Conservation (phyloP, 345 rosid species). For the Turnera subulata region DNA sequence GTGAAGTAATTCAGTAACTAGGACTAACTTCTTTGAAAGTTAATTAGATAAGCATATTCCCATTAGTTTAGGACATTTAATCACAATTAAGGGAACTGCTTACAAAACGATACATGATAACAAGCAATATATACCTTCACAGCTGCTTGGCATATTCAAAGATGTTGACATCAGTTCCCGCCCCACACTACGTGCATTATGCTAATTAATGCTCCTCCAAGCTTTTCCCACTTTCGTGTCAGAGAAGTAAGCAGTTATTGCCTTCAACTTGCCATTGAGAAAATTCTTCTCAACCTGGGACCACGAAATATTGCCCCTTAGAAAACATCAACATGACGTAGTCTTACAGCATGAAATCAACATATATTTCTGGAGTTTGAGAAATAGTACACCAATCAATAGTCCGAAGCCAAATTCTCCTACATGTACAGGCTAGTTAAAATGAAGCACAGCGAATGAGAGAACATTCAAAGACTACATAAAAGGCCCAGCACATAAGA, state of each 20-base stretch:
- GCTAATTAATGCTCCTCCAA: too few species aligned
- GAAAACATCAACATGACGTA: not conserved
- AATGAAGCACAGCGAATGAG: too few species aligned
- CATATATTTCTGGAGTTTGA: not conserved
- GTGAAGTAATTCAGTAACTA: too few species aligned
- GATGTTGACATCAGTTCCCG: too few species aligned
- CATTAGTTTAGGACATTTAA: too few species aligned
- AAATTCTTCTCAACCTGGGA: conserved; percentile 80
- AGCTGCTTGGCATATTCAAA: too few species aligned
- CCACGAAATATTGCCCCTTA: conserved; percentile 4
- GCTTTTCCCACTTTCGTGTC: conserved; percentile 1
- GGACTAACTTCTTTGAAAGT: too few species aligned
- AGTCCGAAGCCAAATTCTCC: not conserved
- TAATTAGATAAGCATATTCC: too few species aligned
- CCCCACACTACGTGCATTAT: too few species aligned
- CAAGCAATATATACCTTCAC: too few species aligned
- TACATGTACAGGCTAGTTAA: not conserved
- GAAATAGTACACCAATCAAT: not conserved
- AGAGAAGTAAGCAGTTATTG: conserved; percentile 74
- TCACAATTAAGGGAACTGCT: too few species aligned
- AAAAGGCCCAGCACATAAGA: not conserved
- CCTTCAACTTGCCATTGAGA: conserved; percentile 82
- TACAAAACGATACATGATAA: too few species aligned
- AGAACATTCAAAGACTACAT: not conserved
- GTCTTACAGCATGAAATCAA: not conserved